Evolutionary conservation across 192 early-diverging fungal genomes (phyloP), one percentile per base, ranked within the genome.

Genomic region (Phlyctochytrium arcticum): DNA sequence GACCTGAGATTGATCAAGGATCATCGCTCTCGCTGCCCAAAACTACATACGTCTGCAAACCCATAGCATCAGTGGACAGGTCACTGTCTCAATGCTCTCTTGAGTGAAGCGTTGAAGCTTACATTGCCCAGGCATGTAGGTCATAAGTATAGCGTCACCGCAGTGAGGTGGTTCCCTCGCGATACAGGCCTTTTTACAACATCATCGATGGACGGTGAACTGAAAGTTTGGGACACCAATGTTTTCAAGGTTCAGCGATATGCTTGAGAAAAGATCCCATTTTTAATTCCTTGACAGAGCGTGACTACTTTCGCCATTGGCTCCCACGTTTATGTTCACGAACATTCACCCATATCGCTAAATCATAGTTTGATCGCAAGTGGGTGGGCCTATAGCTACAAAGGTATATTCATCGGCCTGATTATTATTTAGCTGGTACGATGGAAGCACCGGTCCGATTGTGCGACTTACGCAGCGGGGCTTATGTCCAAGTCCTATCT

Each of bases 171-270:
- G 94, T 94, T 89, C 65, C 87, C 90, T 3, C 77, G 84, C 42
- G 91, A 94, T 71, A 87, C 83, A 15, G 92, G 92, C 34, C 80
- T 94, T 77, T 94, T 94, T 70, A 85, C 87, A 0, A 88, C 85
- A 1, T 83, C 84, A 0, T 91, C 91, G 0, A 87, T 87, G 58
- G 94, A 96, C 68, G 69, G 78, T 33, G 88, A 86, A 0, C 60
- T 94, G 17, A 84, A 87, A 36, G 81, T 90, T 15, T 94, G 91
- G 91, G 92, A 96, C 48, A 86, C 92, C 3, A 80, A 80, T 57
- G 48, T 73, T 9, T 81, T 96, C 86, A 60, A 82, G 57, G 88
- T 87, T 37, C n/a, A 37, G 1, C 0, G 12, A 15, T 26, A 53
- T 21, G 1, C 12, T 53, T 53, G 10, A 17, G 2, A 57, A 31